Percentiles rank a stretch among this genome's conserved stretches.
Conservation (phyloP, 345 rosid genomes). For the Melaleuca alternifolia region DNA sequence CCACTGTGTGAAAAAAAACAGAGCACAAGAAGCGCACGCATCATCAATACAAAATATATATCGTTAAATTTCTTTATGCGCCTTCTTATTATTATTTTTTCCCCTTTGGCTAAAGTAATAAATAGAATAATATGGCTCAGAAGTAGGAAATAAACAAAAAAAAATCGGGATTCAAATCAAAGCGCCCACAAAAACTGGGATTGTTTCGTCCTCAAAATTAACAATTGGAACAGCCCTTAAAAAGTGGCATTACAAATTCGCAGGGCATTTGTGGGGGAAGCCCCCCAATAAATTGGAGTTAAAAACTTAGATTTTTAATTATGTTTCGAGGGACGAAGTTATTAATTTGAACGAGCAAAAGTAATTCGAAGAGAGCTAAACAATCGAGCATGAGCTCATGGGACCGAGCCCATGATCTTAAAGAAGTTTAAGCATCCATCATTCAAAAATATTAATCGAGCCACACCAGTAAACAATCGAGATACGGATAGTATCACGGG, state of each 20-base stretch:
- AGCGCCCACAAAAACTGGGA: not conserved
- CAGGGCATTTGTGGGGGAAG: not conserved
- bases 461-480: not conserved
- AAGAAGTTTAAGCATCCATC: rapidly evolving
- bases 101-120: not conserved
- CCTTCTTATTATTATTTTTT: not conserved
- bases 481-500: not conserved
- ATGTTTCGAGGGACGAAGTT: rapidly evolving
- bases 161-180: not conserved
- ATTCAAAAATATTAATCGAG: not conserved
- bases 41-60: too few relatives aligned
- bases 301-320: not conserved
- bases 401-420: rapidly evolving
- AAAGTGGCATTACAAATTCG: not conserved
- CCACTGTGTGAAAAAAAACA: not conserved
- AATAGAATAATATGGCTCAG: not conserved
- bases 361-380: not conserved
- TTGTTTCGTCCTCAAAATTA: not conserved
- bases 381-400: not conserved
- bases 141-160: not conserved
- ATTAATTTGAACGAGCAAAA: not conserved
- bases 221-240: not conserved
- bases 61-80: not conserved
- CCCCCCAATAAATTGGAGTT: not conserved
- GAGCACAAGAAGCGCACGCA: not conserved